A percentile compares a stretch with the other conserved stretches of the same genome.
Evolutionary conservation across 768 basidiomycete species (phyloP).

Genomic region (Leccinum subgranulosum): DNA sequence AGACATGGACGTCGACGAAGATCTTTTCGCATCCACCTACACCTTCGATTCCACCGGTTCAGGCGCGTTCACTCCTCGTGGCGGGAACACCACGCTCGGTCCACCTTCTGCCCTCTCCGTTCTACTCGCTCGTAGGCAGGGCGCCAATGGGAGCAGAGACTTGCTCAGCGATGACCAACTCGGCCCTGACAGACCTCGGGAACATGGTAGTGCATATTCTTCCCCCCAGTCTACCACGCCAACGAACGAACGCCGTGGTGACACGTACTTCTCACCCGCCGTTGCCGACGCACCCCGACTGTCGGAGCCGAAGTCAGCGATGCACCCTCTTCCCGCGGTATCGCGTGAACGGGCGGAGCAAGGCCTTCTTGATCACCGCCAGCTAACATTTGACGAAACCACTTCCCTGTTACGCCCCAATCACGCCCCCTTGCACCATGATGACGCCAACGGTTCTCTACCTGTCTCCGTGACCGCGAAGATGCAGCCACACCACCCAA

Average conservation of each 20-base stretch:
- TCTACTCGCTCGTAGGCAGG: slow-evolving; percentile 29
- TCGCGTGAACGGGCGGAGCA: not conserved
- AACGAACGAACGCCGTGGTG: slow-evolving; percentile 13
- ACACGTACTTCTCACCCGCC: slow-evolving; percentile 4
- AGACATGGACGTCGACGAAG: slow-evolving; percentile 24
- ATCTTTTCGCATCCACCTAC: slow-evolving; percentile 30
- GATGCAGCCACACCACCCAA: slow-evolving; percentile 10
- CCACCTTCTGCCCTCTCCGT: slow-evolving; percentile 36
- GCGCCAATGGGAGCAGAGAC: not conserved
- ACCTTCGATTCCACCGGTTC: slow-evolving; percentile 23
- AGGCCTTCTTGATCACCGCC: not conserved
- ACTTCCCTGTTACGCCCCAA: slow-evolving; percentile 15
- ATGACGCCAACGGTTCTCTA: slow-evolving; percentile 1
- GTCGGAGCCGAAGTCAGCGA: not conserved
- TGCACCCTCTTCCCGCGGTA: not conserved
- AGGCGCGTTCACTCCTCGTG: slow-evolving; percentile 22
- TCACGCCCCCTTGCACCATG: slow-evolving; percentile 7
- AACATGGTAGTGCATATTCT: not conserved
- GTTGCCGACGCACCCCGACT: not conserved
- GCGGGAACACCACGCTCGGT: slow-evolving; percentile 17
- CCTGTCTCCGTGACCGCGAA: not conserved
- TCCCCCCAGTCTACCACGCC: slow-evolving; percentile 21
- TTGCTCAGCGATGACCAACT: not conserved
- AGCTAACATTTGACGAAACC: slow-evolving; percentile 12
- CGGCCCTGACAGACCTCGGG: not conserved